Percentiles rank a stretch among this genome's conserved stretches.
Conservation (phyloP, 352 stramenopile species). For the Phytophthora pisi region DNA sequence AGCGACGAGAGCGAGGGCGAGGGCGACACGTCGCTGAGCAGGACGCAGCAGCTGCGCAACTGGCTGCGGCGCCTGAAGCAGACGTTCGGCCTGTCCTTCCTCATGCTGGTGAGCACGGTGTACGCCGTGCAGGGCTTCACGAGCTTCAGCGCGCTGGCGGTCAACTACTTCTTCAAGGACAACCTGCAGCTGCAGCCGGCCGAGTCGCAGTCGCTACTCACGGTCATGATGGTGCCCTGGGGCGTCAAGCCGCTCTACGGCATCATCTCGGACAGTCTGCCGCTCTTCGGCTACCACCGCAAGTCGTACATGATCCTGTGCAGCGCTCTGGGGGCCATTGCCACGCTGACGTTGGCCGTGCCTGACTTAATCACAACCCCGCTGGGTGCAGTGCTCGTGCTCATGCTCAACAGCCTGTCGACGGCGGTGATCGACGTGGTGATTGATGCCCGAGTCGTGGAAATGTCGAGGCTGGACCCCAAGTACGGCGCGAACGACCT, state of each 20-base stretch:
- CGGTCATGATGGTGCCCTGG: conserved; percentile 95
- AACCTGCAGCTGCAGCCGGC: conserved; percentile 93
- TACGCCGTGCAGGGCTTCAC: conserved; percentile 96
- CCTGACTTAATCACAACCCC: conserved; percentile 62
- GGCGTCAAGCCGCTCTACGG: conserved; percentile 97
- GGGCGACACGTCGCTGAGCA: conserved; percentile 18
- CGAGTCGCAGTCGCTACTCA: conserved; percentile 92
- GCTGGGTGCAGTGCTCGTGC: conserved; percentile 55
- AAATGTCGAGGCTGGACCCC: conserved; percentile 90
- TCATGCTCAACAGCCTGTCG: conserved; percentile 87
- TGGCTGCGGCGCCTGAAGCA: conserved; percentile 58
- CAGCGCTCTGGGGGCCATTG: conserved; percentile 66
- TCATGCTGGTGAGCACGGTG: conserved; percentile 79
- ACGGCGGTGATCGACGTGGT: conserved; percentile 96
- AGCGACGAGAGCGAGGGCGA: conserved; percentile 24
- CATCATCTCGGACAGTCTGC: conserved; percentile 95
- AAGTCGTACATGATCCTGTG: conserved; percentile 95
- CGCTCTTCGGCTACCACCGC: conserved; percentile 94
- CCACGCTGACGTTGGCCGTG: conserved; percentile 66
- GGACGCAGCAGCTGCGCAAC: conserved; percentile 44
- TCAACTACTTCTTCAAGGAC: conserved; percentile 98
- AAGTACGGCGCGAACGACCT: conserved; percentile 92
- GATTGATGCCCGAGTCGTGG: conserved; percentile 96
- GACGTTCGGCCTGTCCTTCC: conserved; percentile 77
- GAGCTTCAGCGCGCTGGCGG: conserved; percentile 90